Evolutionary conservation across 371 early-diverging fungal species (phyloP), one percentile per base, ranked within the genome.

Genomic region (Sanchytrium tribonematis): DNA sequence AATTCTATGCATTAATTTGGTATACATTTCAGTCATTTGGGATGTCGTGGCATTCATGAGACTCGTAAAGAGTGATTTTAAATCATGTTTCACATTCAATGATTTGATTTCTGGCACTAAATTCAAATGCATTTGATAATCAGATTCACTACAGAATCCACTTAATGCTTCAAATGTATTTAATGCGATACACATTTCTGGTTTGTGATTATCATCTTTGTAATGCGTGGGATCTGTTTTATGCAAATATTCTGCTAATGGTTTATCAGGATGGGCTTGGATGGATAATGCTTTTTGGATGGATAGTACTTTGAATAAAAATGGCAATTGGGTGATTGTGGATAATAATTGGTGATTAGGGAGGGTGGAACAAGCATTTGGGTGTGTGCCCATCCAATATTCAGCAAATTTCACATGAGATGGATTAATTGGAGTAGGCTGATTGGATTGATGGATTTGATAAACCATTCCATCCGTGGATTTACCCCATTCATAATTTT

Each of bases 241-340:
- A 73, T 85, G 85, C 29, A 97, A 80, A 31, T 77, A 75, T 67
- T 82, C 77, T 16, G 91, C 97, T 22, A 93, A 81, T 17, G 71
- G 72, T 74, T 91, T 93, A 77, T 93, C 92, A 17, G 97, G 97
- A 74, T 97, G 97, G 12, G 97, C 97, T 77, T 97, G 97, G 73
- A 97, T 97, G 17, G 92, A 91, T 31, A 97, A 84, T 0, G 95
- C 94, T 75, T 89, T 93, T 70, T 84, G 77, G 71, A 97, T 88
- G 30, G 93, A 92, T 28, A 97, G 82, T 29, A 94, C 89, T 79
- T 97, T 97, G 84, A 94, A 92, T 65, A 97, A 82, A 79, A 93
- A 97, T 1, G 97, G 97, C 27, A 97, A 78, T 72, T 90, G n/a
- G n/a, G n/a, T n/a, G n/a, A n/a, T n/a, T n/a, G n/a, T n/a, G n/a